phyloP scores from a whole-genome alignment of 305 asterid genomes.

The Rubia balearica region DNA sequence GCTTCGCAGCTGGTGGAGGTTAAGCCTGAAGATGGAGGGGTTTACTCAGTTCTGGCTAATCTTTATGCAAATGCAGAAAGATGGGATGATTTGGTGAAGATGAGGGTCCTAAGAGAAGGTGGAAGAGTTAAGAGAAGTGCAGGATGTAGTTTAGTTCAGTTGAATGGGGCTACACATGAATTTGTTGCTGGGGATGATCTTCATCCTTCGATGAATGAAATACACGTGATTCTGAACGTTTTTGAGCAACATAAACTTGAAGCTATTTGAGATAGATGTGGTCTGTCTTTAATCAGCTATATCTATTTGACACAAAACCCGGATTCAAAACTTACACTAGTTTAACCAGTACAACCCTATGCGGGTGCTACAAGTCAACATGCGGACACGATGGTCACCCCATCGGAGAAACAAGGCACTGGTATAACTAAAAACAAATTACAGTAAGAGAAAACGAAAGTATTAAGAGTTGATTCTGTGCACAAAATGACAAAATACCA shows the following conservation, averaged over 20 bases:
- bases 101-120: conserved; percentile 49
- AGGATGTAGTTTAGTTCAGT: conserved; percentile 63
- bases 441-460: neutral
- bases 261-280: conserved; percentile 6
- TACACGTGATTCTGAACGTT: conserved; percentile 35
- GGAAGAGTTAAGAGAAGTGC: conserved; percentile 49
- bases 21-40: conserved; percentile 72
- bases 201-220: conserved; percentile 42
- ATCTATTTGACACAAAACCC: too few species aligned
- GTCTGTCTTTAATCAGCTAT: neutral
- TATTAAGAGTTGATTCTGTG: neutral
- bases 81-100: conserved; percentile 61
- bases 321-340: too few species aligned
- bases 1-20: conserved; percentile 52
- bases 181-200: conserved; percentile 70
- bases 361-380: too few species aligned
- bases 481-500: neutral
- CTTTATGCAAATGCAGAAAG: conserved; percentile 49
- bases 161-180: conserved; percentile 49
- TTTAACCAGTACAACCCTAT: too few species aligned
- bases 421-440: neutral
- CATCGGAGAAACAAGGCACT: neutral
- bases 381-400: neutral
- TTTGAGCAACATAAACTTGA: conserved; percentile 42
- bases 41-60: conserved; percentile 53